Conservation (phyloP, 257 asterid genomes). For the Ilex asprella region DNA sequence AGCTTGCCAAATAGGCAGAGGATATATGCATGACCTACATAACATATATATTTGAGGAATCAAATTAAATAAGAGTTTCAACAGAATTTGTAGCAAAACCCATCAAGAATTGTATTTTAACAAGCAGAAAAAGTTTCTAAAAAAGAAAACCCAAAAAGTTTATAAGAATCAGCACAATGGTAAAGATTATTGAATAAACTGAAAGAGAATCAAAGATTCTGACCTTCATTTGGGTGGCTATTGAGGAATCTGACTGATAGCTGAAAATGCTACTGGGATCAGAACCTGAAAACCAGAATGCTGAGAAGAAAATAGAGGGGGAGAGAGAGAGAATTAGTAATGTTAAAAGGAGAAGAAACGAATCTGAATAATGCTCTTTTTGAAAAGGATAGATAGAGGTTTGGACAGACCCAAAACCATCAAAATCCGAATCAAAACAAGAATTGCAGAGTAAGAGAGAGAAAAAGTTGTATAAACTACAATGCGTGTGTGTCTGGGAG, state of each 20-base stretch:
- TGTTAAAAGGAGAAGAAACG: constrained; percentile 16
- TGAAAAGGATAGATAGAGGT: constrained; percentile 11
- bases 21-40: too few species aligned
- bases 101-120: too few species aligned
- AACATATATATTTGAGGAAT: too few species aligned
- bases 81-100: too few species aligned
- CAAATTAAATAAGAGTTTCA: too few species aligned
- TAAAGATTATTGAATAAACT: neutral
- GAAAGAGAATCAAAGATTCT: neutral
- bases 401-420: constrained; percentile 3
- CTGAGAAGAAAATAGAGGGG: neutral
- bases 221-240: neutral
- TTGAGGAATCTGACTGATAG: constrained; percentile 14
- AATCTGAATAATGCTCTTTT: constrained; percentile 24
- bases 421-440: constrained; percentile 20
- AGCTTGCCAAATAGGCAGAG: too few species aligned
- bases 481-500: neutral
- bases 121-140: too few species aligned
- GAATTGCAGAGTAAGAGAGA: constrained; percentile 21
- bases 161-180: too few species aligned
- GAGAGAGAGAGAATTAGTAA: constrained; percentile 4
- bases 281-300: too few species aligned
- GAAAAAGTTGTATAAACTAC: neutral
- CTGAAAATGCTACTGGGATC: neutral
- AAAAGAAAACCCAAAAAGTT: too few species aligned